Evolutionary conservation across 306 rosid species (phyloP).

Genomic region (Quercus agrifolia): DNA sequence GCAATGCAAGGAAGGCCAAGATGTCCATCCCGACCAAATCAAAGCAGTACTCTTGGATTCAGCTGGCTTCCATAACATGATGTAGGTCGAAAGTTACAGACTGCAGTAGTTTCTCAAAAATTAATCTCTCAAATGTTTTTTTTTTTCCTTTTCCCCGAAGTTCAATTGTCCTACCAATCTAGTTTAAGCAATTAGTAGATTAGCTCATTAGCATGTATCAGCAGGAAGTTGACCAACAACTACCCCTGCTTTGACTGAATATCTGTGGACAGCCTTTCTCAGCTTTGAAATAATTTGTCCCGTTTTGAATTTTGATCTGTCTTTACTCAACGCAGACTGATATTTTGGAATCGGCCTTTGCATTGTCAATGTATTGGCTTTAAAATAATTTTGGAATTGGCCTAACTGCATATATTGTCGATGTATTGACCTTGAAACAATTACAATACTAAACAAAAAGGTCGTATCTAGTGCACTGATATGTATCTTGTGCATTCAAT

Average conservation of each 20-base stretch:
- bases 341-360: not conserved
- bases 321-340: not conserved
- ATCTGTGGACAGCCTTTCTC: not conserved
- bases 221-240: not conserved
- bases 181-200: constrained; percentile 14
- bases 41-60: constrained; percentile 85
- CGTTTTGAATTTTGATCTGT: no score
- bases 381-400: not conserved
- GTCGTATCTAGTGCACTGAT: no score
- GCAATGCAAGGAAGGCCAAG: constrained; percentile 87
- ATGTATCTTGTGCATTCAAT: no score
- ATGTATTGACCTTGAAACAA: no score
- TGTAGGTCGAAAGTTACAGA: constrained; percentile 21
- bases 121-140: not conserved
- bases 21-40: constrained; percentile 74
- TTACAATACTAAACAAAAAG: no score
- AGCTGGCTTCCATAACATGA: constrained; percentile 59
- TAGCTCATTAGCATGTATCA: not conserved
- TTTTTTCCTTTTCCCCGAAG: not conserved
- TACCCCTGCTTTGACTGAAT: not conserved
- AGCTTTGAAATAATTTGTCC: not conserved
- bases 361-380: not conserved
- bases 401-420: no score
- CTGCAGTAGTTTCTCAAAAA: not conserved
- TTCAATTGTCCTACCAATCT: constrained; percentile 9